These are phyloP conservation scores for Lactarius evosmus DNA, from an alignment of 768 basidiomycete genomes.

Conservation along the genomic window DNA sequence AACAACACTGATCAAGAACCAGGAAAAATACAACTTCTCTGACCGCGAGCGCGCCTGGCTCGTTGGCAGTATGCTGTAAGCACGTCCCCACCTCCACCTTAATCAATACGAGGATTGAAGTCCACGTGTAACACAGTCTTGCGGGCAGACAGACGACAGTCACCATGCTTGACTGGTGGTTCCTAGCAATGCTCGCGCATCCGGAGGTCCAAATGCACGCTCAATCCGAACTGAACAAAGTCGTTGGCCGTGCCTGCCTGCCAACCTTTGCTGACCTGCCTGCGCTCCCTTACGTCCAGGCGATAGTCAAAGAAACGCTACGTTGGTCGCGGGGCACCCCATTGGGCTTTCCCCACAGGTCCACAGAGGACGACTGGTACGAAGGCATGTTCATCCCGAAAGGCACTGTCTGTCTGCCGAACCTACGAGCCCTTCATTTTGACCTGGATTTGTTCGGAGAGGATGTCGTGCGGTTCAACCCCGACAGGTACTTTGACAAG, in stretches of 20 bases:
- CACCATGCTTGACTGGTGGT: constrained; percentile 34
- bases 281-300: constrained; percentile 40
- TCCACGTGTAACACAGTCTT: too few species aligned
- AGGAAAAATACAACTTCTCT: constrained; percentile 9
- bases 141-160: neutral
- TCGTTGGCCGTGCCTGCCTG: constrained; percentile 35
- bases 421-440: neutral
- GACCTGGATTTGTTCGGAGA: neutral
- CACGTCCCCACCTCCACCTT: neutral
- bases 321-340: constrained; percentile 32
- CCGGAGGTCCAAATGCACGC: constrained; percentile 39
- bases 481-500: neutral
- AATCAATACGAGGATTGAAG: neutral
- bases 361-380: constrained; percentile 16
- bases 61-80: constrained; percentile 23
- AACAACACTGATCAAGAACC: constrained; percentile 1
- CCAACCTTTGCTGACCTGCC: constrained; percentile 36
- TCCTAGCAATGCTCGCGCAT: constrained; percentile 41
- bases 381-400: constrained; percentile 22
- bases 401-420: too few species aligned
- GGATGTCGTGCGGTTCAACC: neutral
- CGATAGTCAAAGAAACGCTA: constrained; percentile 36
- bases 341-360: constrained; percentile 21
- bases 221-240: constrained; percentile 42
- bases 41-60: constrained; percentile 24